Evolutionary conservation across 768 basidiomycete genomes (phyloP).

Genomic region (Coprinellus aureogranulatus): DNA sequence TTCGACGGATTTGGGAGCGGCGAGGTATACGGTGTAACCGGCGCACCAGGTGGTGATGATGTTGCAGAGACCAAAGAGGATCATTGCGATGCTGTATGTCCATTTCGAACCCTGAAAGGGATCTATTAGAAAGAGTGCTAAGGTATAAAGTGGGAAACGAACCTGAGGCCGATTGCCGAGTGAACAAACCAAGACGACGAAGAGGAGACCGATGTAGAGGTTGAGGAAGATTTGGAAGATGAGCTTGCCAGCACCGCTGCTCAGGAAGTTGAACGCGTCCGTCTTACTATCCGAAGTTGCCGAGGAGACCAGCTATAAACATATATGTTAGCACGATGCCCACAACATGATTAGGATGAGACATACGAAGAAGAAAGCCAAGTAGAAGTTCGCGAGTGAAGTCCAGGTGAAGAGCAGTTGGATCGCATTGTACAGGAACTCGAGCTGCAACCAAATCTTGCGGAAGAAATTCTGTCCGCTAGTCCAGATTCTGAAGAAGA

Average conservation of each 20-base stretch:
- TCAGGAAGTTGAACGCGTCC: conserved; percentile 87
- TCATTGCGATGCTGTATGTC: conserved; percentile 73
- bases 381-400: conserved; percentile 87
- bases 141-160: too few relatives aligned
- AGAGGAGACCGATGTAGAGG: conserved; percentile 83
- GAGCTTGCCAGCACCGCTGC: conserved; percentile 62
- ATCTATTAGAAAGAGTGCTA: too few relatives aligned
- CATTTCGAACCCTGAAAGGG: conserved; percentile 89
- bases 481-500: conserved; percentile 84
- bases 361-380: conserved; percentile 91
- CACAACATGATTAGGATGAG: not conserved
- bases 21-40: conserved; percentile 84
- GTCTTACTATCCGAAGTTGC: conserved; percentile 56
- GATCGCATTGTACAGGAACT: conserved; percentile 88
- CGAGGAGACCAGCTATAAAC: conserved; percentile 70
- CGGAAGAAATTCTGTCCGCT: conserved; percentile 89
- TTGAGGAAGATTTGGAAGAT: conserved; percentile 77
- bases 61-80: conserved; percentile 78
- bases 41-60: conserved; percentile 85
- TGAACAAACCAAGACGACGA: conserved; percentile 80
- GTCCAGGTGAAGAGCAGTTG: conserved; percentile 96
- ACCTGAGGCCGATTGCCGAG: conserved; percentile 91
- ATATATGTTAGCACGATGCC: too few relatives aligned
- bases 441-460: conserved; percentile 76
- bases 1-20: conserved; percentile 68